Evolutionary conservation across 2,329 filamentous ascomycete genomes (phyloP).

Genomic region (Trichoderma sp.): DNA sequence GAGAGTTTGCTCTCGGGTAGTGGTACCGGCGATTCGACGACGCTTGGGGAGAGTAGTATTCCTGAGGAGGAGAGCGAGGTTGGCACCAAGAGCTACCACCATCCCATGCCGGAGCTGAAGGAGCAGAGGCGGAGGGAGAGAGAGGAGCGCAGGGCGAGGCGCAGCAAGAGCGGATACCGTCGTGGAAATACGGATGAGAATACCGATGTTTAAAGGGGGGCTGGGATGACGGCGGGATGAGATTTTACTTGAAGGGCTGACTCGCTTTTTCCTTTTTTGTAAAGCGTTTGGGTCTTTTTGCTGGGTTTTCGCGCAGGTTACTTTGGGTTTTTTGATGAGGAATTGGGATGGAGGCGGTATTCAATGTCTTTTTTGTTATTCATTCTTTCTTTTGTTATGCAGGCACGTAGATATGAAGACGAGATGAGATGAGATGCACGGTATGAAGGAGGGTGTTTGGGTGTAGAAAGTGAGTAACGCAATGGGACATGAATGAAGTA

Average conservation of each 20-base stretch:
- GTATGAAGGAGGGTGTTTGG: neutral
- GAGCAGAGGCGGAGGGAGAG: conserved; percentile 32
- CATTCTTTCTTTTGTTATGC: neutral
- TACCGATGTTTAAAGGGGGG: conserved; percentile 14
- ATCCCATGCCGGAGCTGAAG: conserved; percentile 53
- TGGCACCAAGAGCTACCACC: conserved; percentile 58
- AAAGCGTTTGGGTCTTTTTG: neutral
- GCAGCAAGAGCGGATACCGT: conserved; percentile 30
- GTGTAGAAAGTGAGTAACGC: neutral
- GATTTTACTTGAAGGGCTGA: neutral
- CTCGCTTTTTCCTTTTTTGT: neutral
- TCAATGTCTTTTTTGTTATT: neutral
- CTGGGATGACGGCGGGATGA: neutral
- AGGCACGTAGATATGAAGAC: neutral
- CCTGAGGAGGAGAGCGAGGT: conserved; percentile 41
- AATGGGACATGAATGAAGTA: neutral
- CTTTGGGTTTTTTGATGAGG: neutral
- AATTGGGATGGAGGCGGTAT: neutral
- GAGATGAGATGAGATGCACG: neutral
- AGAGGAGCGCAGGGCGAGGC: conserved; percentile 37
- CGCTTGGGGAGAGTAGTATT: conserved; percentile 6
- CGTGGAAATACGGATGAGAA: conserved; percentile 36
- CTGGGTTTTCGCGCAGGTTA: neutral
- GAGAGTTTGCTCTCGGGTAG: conserved; percentile 33
- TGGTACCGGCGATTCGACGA: conserved; percentile 25